A percentile compares a stretch with the other conserved stretches of the same genome.
Conservation (phyloP, 2,329 filamentous ascomycete species). For the Aspergillus puulaauensis region DNA sequence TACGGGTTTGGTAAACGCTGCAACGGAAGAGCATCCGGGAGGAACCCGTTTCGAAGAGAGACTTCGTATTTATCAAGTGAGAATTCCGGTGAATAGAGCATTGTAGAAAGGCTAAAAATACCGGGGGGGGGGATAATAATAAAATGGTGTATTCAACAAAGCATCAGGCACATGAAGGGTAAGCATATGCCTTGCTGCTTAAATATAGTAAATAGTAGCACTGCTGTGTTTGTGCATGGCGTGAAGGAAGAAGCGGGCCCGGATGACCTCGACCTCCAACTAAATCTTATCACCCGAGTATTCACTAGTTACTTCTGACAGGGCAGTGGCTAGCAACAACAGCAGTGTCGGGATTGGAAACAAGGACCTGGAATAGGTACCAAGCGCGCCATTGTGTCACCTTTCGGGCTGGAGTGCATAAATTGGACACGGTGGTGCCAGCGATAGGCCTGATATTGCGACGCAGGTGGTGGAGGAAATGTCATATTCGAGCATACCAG, state of each 20-base stretch:
- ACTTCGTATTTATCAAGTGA: conserved; percentile 68
- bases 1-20: conserved; percentile 75
- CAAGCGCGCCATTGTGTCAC: neutral
- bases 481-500: neutral
- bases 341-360: neutral
- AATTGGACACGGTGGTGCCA: neutral
- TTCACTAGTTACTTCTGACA: neutral
- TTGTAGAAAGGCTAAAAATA: conserved; percentile 9
- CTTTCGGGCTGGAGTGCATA: neutral
- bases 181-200: neutral
- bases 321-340: neutral
- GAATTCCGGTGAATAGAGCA: conserved; percentile 27
- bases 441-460: neutral
- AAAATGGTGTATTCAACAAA: neutral
- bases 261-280: neutral
- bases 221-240: neutral
- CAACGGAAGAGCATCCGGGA: conserved; percentile 74
- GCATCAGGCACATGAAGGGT: neutral
- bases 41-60: conserved; percentile 66
- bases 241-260: conserved; percentile 4
- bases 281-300: neutral
- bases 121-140: neutral
- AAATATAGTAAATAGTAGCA: conserved; percentile 2
- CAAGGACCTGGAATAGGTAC: neutral
- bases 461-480: neutral